These are phyloP conservation scores for Triangularia setosa DNA, from an alignment of 2,329 filamentous ascomycete species.

Conservation along the genomic window DNA sequence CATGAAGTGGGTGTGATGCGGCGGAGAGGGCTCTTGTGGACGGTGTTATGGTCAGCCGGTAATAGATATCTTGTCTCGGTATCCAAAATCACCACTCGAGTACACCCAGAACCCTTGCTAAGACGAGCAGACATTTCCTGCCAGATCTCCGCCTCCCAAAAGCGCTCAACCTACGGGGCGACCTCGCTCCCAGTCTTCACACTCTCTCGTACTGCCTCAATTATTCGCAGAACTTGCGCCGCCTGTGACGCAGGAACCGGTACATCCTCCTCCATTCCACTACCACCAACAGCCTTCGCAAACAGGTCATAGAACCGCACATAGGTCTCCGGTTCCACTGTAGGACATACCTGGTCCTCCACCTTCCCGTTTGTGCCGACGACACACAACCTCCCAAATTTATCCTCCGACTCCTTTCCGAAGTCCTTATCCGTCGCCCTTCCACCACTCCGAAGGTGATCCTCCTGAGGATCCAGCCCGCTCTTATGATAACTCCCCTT, in stretches of 20 bases:
- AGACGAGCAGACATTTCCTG: background rate
- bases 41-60: background rate
- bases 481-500: constrained; percentile 72
- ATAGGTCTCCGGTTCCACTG: constrained; percentile 64
- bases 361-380: constrained; percentile 49
- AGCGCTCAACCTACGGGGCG: background rate
- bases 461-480: constrained; percentile 70
- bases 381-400: constrained; percentile 56
- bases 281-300: constrained; percentile 43
- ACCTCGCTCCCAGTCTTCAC: constrained; percentile 46
- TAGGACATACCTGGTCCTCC: constrained; percentile 49
- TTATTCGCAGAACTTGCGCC: constrained; percentile 49
- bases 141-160: background rate
- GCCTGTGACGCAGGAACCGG: constrained; percentile 52
- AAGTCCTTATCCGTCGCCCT: constrained; percentile 60
- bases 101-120: background rate
- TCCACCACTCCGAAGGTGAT: constrained; percentile 63
- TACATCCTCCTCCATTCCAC: constrained; percentile 46
- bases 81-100: background rate
- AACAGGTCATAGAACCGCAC: constrained; percentile 60
- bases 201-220: constrained; percentile 51
- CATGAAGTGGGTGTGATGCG: background rate
- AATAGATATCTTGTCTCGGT: background rate
- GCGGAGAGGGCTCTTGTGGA: background rate
- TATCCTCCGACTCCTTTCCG: constrained; percentile 57